Evolutionary conservation across 2,329 filamentous ascomycete genomes (phyloP).

Genomic region (Fusarium sp.): DNA sequence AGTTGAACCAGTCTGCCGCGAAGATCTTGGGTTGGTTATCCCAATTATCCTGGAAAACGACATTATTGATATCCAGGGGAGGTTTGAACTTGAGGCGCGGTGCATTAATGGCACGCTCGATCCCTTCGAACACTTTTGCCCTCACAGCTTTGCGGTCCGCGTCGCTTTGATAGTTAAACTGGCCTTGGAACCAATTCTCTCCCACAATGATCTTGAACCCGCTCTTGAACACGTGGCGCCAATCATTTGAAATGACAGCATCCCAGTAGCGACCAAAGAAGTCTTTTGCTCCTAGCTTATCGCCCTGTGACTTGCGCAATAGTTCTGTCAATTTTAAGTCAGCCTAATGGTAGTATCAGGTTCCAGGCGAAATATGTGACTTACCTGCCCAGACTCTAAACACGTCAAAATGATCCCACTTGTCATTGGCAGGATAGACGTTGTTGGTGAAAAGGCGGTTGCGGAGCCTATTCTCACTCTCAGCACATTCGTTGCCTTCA

Average conservation of each 20-base stretch:
- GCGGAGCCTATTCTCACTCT: too few relatives aligned
- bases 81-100: not conserved
- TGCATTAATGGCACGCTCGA: not conserved
- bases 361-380: not conserved
- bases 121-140: fast-evolving
- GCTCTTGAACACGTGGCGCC: fast-evolving
- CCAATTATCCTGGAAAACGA: not conserved
- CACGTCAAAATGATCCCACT: not conserved
- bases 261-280: constrained; percentile 2
- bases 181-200: not conserved
- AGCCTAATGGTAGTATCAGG: not conserved
- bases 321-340: not conserved
- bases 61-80: fast-evolving
- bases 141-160: too few relatives aligned
- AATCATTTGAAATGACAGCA: not conserved
- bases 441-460: too few relatives aligned
- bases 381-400: not conserved
- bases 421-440: too few relatives aligned
- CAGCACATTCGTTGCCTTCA: not conserved
- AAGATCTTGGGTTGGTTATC: too few relatives aligned
- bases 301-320: not conserved
- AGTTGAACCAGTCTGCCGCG: not conserved
- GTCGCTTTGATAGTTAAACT: too few relatives aligned
- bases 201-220: not conserved
- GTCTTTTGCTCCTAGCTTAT: not conserved